Base-by-base conservation (phyloP, 306 rosid genomes). In the Malus sieversii region DNA sequence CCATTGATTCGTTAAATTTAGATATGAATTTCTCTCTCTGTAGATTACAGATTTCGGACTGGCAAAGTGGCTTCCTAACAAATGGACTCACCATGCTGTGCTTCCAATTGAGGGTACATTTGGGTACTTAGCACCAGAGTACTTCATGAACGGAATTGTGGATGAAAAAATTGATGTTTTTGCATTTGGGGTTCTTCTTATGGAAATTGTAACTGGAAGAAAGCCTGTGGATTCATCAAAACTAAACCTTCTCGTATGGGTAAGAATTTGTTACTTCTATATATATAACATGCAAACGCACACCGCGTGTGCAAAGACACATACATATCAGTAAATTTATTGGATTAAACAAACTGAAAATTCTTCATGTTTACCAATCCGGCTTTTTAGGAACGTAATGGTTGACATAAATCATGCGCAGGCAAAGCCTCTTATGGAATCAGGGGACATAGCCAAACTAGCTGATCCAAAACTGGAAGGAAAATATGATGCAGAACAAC, bases 1-100 rank as follows among this genome's bases (percentile, higher is more conserved):
- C 10, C 19, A 60, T 42, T 2, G 11, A 44, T 60, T 45, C 19
- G 2, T 60, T 61, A 29, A 59, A 60, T 44, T 23, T 18, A 38
- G 19, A 29, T 57, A 4, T 60, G 18, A 57, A 73, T 29, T 61
- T 6, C 19, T 72, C 9, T 14, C 1, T 57, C 40, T 23, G 68
- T 64, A 95, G 98, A 95, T 95, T 16, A 87, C 96, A 0, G 98
- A 95, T 72, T 95, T 95, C 58, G 98, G 98, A 84, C 88, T 95
- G 0, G 98, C 98, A 71, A 95, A 95, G 88, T 95, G 98, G 98
- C 97, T 95, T 82, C 98, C 98, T 4, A 95, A 92, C 88, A 92
- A 95, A 71, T 95, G 98, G 97, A 95, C 92, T 61, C 98, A 95
- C 82, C 97, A 89, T 38, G 98, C 97, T 62, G 96, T 90, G 51